These are phyloP conservation scores for Fusarium sp. DNA, from an alignment of 2,329 filamentous ascomycete species.

Conservation along the genomic window DNA sequence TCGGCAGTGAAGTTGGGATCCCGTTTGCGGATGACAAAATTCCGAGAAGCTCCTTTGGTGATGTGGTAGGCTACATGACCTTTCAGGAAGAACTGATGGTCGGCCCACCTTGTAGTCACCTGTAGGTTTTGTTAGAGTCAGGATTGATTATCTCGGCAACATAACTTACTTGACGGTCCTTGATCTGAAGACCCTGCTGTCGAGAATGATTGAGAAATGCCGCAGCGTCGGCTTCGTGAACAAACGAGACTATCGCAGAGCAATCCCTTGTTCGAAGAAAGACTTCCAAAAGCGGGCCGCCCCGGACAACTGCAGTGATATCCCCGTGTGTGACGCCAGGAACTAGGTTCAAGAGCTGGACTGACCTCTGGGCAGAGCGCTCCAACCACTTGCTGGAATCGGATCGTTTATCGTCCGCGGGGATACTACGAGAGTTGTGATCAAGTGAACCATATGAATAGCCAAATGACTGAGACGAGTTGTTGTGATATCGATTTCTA, in stretches of 20 bases:
- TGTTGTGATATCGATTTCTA: not conserved
- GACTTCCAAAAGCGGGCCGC: slow-evolving; percentile 79
- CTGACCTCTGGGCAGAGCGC: slow-evolving; percentile 65
- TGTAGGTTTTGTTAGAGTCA: slow-evolving; percentile 53
- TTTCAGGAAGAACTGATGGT: slow-evolving; percentile 77
- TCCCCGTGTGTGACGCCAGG: slow-evolving; percentile 76
- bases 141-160: not conserved
- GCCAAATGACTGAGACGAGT: not conserved
- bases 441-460: not conserved
- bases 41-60: slow-evolving; percentile 77
- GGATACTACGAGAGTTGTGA: not conserved
- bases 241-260: slow-evolving; percentile 77
- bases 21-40: slow-evolving; percentile 77
- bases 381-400: slow-evolving; percentile 44
- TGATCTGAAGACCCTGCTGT: slow-evolving; percentile 77
- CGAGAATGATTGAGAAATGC: slow-evolving; percentile 77
- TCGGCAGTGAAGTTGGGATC: slow-evolving; percentile 72
- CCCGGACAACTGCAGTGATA: slow-evolving; percentile 74
- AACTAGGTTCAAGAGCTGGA: slow-evolving; percentile 75
- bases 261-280: slow-evolving; percentile 73
- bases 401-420: not conserved
- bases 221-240: slow-evolving; percentile 72
- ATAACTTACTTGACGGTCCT: slow-evolving; percentile 73
- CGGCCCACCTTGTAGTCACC: slow-evolving; percentile 79
- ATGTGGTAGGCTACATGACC: slow-evolving; percentile 76